Base-by-base conservation (phyloP, 352 stramenopile genomes). In the Phytophthora pisi region DNA sequence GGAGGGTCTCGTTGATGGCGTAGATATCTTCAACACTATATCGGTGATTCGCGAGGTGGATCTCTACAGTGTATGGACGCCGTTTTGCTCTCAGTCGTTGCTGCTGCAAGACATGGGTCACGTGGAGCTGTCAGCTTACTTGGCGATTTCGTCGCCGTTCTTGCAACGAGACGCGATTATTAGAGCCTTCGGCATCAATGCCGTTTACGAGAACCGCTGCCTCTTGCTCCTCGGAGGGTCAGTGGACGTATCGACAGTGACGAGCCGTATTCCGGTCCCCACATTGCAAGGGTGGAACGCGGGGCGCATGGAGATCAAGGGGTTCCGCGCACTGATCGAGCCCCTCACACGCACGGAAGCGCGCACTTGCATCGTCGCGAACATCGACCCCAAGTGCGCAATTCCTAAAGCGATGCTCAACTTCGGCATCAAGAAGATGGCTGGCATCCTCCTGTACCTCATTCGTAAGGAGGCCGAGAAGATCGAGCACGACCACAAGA, bases 381-480 rank as follows among this genome's bases (percentile, higher is more conserved):
- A 93, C 54, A 75, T 95, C 30, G 82, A 95, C 51, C 85, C 85
- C 1, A 93, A 93, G 52, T 93, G 84, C 49, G 77, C 85, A 2
- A 75, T 95, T 40, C 87, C 87, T 4, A 82, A 82, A 58, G 60
- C 76, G 16, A 63, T 95, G 61, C 61, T 95, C 30, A 95, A 95
- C 61, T 93, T 92, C 74, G 78, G 75, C 2, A 89, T 93, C 59
- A 95, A 95, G 68, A 95, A 95, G 59, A 76, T 92, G 38, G 87
- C 87, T 13, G 87, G 87, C 0, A 76, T 95, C 30, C 42, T 95
- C 57, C 69, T 93, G 20, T 93, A 89, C 51, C 65, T 95, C 20
- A 77, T 95, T 18, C 77, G 83, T 5, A 87, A 88, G 58, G 85
- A 95, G 66, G 84, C 87, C 13, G 82, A 93, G 57, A 95, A 90